These are phyloP conservation scores for Musa itinerans DNA, from an alignment of 176 grass and related monocot species.

Conservation along the genomic window DNA sequence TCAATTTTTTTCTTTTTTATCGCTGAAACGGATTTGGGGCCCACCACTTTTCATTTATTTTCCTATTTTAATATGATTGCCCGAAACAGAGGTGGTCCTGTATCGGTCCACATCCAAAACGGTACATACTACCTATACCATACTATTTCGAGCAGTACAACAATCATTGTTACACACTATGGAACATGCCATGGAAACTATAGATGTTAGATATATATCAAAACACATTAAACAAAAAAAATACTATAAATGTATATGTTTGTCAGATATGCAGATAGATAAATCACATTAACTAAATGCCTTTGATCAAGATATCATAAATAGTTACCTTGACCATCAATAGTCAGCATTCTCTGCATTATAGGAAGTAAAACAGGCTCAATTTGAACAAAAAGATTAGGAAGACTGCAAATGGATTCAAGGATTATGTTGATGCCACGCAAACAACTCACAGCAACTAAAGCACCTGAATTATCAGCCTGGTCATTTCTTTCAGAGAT, in stretches of 20 bases:
- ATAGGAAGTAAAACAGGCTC: slow-evolving; percentile 74
- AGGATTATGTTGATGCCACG: slow-evolving; percentile 87
- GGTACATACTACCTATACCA: too few species aligned
- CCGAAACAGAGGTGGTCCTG: too few species aligned
- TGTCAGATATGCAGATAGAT: not conserved
- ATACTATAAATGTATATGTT: slow-evolving; percentile 2
- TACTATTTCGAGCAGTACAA: too few species aligned
- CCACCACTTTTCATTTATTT: too few species aligned
- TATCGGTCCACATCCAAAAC: too few species aligned
- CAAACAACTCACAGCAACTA: slow-evolving; percentile 80
- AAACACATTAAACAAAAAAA: too few species aligned
- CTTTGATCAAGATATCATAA: not conserved
- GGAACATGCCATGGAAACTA: too few species aligned
- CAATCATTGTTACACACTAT: too few species aligned
- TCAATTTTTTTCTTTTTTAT: too few species aligned
- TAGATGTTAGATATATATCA: too few species aligned
- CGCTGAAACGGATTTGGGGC: too few species aligned
- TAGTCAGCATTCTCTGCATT: slow-evolving; percentile 73
- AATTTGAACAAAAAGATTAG: slow-evolving; percentile 68
- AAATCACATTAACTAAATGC: not conserved
- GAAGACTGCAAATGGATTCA: slow-evolving; percentile 78
- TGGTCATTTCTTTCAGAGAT: slow-evolving; percentile 72
- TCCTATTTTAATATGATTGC: too few species aligned
- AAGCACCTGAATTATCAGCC: slow-evolving; percentile 76
- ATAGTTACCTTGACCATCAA: slow-evolving; percentile 76